These are phyloP conservation scores for Aureobasidium sp. DNA, from an alignment of 2,329 filamentous ascomycete genomes.

Conservation along the genomic window DNA sequence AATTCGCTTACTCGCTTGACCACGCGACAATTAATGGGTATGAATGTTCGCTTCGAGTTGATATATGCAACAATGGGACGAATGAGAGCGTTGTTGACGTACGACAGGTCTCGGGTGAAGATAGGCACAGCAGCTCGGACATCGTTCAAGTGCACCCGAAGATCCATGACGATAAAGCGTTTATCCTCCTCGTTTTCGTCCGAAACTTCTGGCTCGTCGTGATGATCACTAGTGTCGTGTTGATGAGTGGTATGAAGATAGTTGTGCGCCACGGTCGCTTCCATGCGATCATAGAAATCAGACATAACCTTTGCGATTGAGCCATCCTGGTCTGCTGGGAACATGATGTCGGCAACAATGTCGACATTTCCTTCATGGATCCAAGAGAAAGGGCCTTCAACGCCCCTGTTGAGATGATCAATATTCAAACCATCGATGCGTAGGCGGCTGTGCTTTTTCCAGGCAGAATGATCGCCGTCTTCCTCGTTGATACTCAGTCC, in stretches of 20 bases:
- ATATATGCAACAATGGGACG: constrained; percentile 97
- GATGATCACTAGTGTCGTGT: constrained; percentile 22
- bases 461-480: constrained; percentile 60
- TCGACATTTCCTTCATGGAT: constrained; percentile 96
- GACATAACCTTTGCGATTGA: constrained; percentile 89
- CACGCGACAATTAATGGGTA: constrained; percentile 88
- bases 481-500: constrained; percentile 52
- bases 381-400: constrained; percentile 93
- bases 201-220: constrained; percentile 18
- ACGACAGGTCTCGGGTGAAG: constrained; percentile 85
- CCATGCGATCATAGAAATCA: constrained; percentile 94
- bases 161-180: constrained; percentile 84
- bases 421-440: constrained; percentile 91
- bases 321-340: constrained; percentile 80
- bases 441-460: constrained; percentile 93
- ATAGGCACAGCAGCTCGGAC: constrained; percentile 87
- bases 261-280: constrained; percentile 80
- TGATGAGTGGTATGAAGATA: constrained; percentile 37
- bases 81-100: constrained; percentile 91
- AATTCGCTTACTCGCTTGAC: constrained; percentile 87
- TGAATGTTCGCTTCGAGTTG: constrained; percentile 90
- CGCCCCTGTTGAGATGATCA: constrained; percentile 88
- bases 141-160: constrained; percentile 91
- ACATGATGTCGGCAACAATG: constrained; percentile 91
- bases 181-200: constrained; percentile 47